Conservation (phyloP, 2,329 filamentous ascomycete species). For the Aspergillus luchuensis region DNA sequence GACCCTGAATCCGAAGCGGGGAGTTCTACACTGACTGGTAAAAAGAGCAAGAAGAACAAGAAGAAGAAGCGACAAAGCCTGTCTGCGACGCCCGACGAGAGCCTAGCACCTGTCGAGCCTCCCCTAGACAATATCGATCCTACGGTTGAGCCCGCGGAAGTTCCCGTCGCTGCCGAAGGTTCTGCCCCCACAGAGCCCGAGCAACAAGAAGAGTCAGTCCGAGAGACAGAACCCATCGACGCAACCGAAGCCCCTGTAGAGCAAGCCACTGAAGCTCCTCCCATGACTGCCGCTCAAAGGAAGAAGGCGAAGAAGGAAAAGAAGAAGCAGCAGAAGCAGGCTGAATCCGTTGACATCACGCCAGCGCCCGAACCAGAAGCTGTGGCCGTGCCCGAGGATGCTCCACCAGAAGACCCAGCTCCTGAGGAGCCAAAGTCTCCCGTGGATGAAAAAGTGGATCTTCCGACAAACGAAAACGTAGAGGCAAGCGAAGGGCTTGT, state of each 20-base stretch:
- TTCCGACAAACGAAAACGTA: not conserved
- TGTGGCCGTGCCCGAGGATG: not conserved
- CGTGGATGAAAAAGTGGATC: not conserved
- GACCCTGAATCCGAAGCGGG: constrained; percentile 8
- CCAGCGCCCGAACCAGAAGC: not conserved
- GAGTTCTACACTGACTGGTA: constrained; percentile 10
- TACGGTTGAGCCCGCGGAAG: not conserved
- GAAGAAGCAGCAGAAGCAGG: constrained; percentile 22
- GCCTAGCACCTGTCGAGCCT: constrained; percentile 1
- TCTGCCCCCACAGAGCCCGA: not conserved
- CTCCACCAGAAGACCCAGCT: not conserved
- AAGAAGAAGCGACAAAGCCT: constrained; percentile 23
- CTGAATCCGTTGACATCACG: not conserved
- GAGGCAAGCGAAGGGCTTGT: not conserved
- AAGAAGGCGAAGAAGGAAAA: constrained; percentile 32
- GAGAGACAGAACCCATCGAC: constrained; percentile 7
- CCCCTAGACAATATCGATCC: not conserved
- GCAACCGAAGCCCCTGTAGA: constrained; percentile 8
- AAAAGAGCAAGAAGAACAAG: constrained; percentile 26
- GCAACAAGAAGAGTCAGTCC: constrained; percentile 10
- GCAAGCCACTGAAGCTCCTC: constrained; percentile 9
- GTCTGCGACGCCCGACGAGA: constrained; percentile 9
- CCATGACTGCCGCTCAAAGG: constrained; percentile 27
- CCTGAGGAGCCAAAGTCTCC: constrained; percentile 1
- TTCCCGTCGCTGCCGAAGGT: constrained; percentile 1